These are phyloP conservation scores for Cornus suecica DNA, from an alignment of 148 eudicot genomes.

Conservation along the genomic window DNA sequence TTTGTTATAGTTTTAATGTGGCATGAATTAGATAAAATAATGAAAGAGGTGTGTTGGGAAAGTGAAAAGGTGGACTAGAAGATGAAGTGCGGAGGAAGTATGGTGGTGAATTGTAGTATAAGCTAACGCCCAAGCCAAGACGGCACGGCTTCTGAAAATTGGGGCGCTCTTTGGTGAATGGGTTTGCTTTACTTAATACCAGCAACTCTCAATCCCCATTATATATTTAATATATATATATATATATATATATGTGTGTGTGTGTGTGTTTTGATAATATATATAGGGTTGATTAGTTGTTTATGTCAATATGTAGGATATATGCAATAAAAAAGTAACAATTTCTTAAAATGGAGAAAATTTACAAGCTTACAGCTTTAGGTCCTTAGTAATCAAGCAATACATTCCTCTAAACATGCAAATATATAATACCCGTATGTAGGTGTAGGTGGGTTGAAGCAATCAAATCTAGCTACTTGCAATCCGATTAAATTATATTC, in stretches of 20 bases:
- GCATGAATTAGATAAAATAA: background rate
- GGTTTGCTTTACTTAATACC: constrained; percentile 17
- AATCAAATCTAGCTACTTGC: too few relatives aligned
- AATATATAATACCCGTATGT: too few relatives aligned
- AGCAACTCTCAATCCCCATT: constrained; percentile 30
- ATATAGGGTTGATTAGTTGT: background rate
- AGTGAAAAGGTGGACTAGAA: constrained; percentile 9
- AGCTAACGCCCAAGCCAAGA: constrained; percentile 30
- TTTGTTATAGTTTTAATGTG: background rate
- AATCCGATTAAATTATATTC: too few relatives aligned
- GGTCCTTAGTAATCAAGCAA: background rate
- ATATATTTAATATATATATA: background rate
- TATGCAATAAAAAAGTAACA: too few relatives aligned
- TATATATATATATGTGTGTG: background rate
- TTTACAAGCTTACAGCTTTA: background rate
- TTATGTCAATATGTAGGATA: background rate
- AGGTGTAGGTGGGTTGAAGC: too few relatives aligned
- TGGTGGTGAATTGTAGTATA: constrained; percentile 23
- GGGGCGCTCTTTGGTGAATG: constrained; percentile 8
- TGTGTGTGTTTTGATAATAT: background rate
- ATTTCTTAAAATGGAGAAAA: background rate
- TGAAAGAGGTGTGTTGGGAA: constrained; percentile 16
- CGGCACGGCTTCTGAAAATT: constrained; percentile 43
- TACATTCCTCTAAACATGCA: constrained; percentile 1
- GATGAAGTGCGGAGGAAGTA: constrained; percentile 51